Evolutionary conservation across 2,329 filamentous ascomycete genomes (phyloP).

Genomic region (Aureobasidium namibiae): DNA sequence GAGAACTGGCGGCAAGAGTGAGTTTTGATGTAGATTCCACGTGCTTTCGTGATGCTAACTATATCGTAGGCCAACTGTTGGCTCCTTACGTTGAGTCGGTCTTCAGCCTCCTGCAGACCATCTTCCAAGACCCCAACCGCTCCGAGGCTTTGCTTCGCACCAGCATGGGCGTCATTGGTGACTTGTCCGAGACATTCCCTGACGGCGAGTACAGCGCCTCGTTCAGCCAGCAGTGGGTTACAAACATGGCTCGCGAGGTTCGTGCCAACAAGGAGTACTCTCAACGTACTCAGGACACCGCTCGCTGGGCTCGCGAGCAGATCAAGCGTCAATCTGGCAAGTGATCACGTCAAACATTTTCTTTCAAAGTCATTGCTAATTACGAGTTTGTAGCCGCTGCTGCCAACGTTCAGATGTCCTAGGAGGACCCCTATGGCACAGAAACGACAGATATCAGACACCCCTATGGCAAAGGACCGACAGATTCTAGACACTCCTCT

Average conservation of each 20-base stretch:
- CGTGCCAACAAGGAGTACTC: constrained; percentile 82
- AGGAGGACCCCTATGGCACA: no score
- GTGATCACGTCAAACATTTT: not conserved
- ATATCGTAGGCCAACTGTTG: constrained; percentile 46
- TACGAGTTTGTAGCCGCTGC: not conserved
- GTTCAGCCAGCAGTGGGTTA: constrained; percentile 90
- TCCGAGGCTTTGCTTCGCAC: constrained; percentile 87
- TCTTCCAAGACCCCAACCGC: constrained; percentile 75
- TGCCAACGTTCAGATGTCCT: constrained; percentile 9
- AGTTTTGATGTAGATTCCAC: constrained; percentile 18
- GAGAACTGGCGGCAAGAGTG: constrained; percentile 64
- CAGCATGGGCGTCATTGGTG: constrained; percentile 96
- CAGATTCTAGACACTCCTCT: not conserved
- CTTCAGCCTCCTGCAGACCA: constrained; percentile 74
- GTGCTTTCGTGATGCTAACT: constrained; percentile 34
- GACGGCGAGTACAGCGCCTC: constrained; percentile 74
- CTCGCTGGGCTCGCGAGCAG: constrained; percentile 94
- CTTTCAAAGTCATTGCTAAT: not conserved
- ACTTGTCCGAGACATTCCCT: constrained; percentile 88
- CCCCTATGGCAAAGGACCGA: not conserved
- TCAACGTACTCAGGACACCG: constrained; percentile 80
- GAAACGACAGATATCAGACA: no score
- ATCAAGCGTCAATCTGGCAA: constrained; percentile 70
- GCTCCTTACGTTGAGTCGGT: constrained; percentile 75
- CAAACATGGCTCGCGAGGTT: constrained; percentile 81